phyloP scores from a whole-genome alignment of 1,284 basidiomycete genomes.

The Cryptococcus neoformans region DNA sequence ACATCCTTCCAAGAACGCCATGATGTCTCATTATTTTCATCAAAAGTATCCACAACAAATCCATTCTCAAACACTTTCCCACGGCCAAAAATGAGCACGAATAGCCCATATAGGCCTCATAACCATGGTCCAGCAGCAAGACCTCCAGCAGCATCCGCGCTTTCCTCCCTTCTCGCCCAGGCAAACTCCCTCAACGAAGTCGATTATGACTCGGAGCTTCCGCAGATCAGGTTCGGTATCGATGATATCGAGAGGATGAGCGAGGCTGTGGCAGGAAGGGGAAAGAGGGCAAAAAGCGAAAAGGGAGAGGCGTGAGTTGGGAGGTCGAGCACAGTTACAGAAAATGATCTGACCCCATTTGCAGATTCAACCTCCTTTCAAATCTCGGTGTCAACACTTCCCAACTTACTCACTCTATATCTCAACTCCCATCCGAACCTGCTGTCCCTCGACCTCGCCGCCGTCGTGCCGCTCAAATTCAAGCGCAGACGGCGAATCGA shows the following conservation, averaged over 20 bases:
- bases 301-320: conserved; percentile 40
- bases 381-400: conserved; percentile 47
- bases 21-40: neutral
- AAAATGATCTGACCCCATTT: too few species aligned
- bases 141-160: conserved; percentile 22
- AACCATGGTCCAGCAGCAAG: neutral
- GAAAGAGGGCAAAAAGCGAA: conserved; percentile 26
- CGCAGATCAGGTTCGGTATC: conserved; percentile 43
- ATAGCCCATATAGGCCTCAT: too few species aligned
- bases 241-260: conserved; percentile 47
- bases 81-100: neutral
- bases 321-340: neutral
- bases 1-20: neutral
- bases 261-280: conserved; percentile 32
- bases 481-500: neutral
- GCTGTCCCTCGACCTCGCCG: conserved; percentile 18
- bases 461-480: conserved; percentile 9
- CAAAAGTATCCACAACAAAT: neutral
- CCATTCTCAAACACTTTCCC: conserved; percentile 13
- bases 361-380: conserved; percentile 29
- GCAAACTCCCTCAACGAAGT: conserved; percentile 39
- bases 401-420: conserved; percentile 40
- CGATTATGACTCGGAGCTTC: conserved; percentile 38
- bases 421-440: conserved; percentile 29
- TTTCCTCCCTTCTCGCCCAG: conserved; percentile 38